These are phyloP conservation scores for Elsinoe perseae DNA, from an alignment of 2,329 filamentous ascomycete genomes.

Conservation along the genomic window DNA sequence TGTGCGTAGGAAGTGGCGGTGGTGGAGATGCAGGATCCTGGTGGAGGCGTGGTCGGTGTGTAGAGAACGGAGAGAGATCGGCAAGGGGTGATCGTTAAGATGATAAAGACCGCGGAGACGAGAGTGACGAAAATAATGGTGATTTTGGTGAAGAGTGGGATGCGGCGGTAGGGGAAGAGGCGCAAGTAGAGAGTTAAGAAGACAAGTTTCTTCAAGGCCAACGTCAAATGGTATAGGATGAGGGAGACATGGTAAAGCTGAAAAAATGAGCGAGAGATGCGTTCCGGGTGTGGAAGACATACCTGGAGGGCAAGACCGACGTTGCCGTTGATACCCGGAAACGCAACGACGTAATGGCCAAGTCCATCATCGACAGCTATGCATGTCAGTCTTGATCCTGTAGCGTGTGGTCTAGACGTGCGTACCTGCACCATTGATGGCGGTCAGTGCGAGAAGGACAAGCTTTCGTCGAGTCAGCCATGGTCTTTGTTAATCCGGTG, in stretches of 20 bases:
- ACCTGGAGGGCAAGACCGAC: background rate
- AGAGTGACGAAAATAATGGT: background rate
- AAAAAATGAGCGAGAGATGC: background rate
- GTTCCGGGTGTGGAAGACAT: background rate
- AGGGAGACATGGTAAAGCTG: background rate
- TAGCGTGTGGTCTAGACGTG: background rate
- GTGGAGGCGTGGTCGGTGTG: background rate
- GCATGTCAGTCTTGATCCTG: background rate
- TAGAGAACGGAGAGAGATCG: background rate
- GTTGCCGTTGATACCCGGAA: background rate
- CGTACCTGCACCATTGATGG: conserved; percentile 4
- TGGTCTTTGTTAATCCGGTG: background rate
- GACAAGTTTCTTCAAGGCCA: conserved; percentile 1
- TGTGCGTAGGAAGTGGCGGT: background rate
- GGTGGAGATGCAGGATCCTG: background rate
- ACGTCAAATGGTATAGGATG: background rate
- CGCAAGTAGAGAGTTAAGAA: conserved; percentile 8
- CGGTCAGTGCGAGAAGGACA: conserved; percentile 9
- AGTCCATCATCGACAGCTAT: conserved; percentile 4
- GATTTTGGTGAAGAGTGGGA: conserved; percentile 9
- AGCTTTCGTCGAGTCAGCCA: conserved; percentile 3
- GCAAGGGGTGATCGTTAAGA: background rate
- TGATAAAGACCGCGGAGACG: background rate
- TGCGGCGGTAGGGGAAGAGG: conserved; percentile 11
- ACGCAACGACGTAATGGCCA: conserved; percentile 1